Evolutionary conservation across 2,329 filamentous ascomycete species (phyloP).

Genomic region (Aspergillus cejpii): DNA sequence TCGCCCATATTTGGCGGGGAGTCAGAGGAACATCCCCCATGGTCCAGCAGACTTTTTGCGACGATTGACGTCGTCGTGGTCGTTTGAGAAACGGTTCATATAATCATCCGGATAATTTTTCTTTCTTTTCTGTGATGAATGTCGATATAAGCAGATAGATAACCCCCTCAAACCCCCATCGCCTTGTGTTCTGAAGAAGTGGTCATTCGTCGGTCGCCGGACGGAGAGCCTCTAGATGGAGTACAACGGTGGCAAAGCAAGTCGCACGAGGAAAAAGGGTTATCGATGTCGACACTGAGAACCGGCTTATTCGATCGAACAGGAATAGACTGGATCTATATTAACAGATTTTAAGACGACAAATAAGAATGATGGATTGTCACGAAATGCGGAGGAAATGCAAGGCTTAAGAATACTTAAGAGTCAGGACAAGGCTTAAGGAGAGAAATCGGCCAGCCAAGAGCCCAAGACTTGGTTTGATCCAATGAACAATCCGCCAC

Average conservation of each 20-base stretch:
- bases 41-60: slow-evolving; percentile 16
- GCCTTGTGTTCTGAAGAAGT: not conserved
- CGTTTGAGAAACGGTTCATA: not conserved
- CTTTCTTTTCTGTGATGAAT: not conserved
- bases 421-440: no score
- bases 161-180: not conserved
- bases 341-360: not conserved
- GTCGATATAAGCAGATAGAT: not conserved
- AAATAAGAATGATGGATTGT: not conserved
- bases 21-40: slow-evolving; percentile 32
- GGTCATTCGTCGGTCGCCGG: not conserved
- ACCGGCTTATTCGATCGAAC: not conserved
- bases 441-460: not conserved
- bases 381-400: not conserved
- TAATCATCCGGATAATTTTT: not conserved
- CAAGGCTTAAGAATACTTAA: no score
- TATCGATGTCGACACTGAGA: not conserved
- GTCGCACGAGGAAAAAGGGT: not conserved
- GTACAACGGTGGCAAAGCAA: not conserved
- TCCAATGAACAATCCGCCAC: not conserved
- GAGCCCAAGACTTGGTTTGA: not conserved
- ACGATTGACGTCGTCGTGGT: slow-evolving; percentile 13
- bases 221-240: no score
- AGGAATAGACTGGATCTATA: not conserved
- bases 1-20: slow-evolving; percentile 39